A percentile compares a stretch with the other conserved stretches of the same genome.
These are phyloP conservation scores for Mychonastes homosphaera DNA, from an alignment of 139 green algal species.

Conservation along the genomic window DNA sequence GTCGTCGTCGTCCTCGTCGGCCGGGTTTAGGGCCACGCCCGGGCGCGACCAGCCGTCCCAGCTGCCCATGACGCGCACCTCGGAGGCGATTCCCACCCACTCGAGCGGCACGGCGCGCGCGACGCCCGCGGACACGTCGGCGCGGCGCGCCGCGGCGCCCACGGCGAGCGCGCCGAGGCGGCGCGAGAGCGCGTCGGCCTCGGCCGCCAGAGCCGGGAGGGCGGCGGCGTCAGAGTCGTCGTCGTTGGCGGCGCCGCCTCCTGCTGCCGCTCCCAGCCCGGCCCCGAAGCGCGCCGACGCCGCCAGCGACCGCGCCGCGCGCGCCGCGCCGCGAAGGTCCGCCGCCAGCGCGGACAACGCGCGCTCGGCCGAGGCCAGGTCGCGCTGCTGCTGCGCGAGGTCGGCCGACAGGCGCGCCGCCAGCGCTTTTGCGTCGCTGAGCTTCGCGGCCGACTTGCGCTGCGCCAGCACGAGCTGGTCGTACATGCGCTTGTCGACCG, in stretches of 20 bases:
- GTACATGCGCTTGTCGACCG: constrained; percentile 28
- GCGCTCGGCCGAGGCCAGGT: constrained; percentile 22
- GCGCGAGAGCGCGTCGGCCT: no score
- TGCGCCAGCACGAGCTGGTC: constrained; percentile 27
- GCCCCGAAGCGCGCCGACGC: not conserved
- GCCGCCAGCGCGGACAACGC: constrained; percentile 33
- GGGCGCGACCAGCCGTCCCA: constrained; percentile 58
- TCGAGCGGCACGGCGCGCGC: constrained; percentile 34
- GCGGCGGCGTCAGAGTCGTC: not conserved
- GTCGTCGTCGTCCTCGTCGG: constrained; percentile 37
- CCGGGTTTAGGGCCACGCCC: constrained; percentile 39
- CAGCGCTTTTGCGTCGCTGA: constrained; percentile 26
- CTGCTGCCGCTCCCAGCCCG: not conserved
- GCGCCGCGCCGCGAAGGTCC: not conserved
- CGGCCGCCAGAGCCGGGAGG: no score
- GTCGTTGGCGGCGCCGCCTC: not conserved
- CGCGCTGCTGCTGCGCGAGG: constrained; percentile 19
- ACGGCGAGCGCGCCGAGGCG: no score
- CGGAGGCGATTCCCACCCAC: constrained; percentile 40
- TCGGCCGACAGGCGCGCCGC: constrained; percentile 15
- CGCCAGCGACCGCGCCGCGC: not conserved
- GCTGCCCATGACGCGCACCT: constrained; percentile 41
- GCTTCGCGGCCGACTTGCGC: constrained; percentile 27
- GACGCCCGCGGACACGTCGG: constrained; percentile 25
- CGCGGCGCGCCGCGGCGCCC: constrained; percentile 22